These are phyloP conservation scores for Talaromyces atroroseus DNA, from an alignment of 2,329 filamentous ascomycete genomes.

Conservation along the genomic window DNA sequence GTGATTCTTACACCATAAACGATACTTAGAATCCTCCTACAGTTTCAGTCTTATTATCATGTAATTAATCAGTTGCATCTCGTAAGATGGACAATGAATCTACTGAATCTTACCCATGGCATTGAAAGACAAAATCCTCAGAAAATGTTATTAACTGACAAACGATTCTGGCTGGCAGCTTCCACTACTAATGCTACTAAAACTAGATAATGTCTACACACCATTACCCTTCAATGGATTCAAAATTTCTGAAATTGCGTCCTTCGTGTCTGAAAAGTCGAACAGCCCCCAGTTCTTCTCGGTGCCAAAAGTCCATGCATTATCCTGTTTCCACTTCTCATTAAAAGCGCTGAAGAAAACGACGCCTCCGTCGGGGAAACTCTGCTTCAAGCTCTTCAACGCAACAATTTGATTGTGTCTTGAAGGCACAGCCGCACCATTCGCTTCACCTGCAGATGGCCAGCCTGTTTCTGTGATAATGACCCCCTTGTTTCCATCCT, in stretches of 20 bases:
- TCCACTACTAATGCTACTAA: not conserved
- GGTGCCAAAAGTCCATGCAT: slow-evolving; percentile 57
- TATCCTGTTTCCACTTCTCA: slow-evolving; percentile 69
- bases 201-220: not conserved
- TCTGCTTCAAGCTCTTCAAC: slow-evolving; percentile 57
- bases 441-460: slow-evolving; percentile 64
- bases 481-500: slow-evolving; percentile 52
- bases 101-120: not conserved
- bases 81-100: not conserved
- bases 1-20: not conserved
- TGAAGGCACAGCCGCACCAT: slow-evolving; percentile 65
- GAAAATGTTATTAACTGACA: not conserved
- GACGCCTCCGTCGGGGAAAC: slow-evolving; percentile 49
- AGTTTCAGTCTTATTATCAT: not conserved
- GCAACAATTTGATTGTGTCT: slow-evolving; percentile 61
- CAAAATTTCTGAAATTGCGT: not conserved
- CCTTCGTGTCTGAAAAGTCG: not conserved
- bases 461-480: slow-evolving; percentile 81
- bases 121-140: not conserved
- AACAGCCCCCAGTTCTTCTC: slow-evolving; percentile 68
- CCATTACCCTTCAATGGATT: not conserved
- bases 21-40: not conserved
- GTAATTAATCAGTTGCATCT: not conserved
- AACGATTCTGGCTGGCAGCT: not conserved
- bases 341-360: slow-evolving; percentile 77